phyloP scores from a whole-genome alignment of 208 protist species.

The Naegleria gruberi region DNA sequence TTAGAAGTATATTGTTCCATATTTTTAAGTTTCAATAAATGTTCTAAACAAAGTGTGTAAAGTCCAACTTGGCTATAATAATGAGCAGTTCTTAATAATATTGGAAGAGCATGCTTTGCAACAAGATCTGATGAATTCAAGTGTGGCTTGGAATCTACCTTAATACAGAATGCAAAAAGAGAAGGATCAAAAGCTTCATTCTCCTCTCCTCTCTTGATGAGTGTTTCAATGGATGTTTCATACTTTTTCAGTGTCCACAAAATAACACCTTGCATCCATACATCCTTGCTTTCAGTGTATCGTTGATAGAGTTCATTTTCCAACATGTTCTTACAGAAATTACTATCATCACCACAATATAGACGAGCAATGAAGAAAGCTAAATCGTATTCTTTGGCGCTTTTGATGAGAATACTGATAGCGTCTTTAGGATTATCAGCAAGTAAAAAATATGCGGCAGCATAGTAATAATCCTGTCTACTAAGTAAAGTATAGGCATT shows the following conservation, averaged over 20 bases:
- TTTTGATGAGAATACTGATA: conserved; percentile 51
- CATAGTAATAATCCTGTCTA: conserved; percentile 71
- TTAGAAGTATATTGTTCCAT: neutral
- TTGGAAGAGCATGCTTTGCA: neutral
- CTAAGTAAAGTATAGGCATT: conserved; percentile 78
- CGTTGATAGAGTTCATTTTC: neutral
- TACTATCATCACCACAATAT: conserved; percentile 25
- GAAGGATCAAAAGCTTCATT: neutral
- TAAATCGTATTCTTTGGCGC: conserved; percentile 34
- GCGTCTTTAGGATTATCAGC: conserved; percentile 68
- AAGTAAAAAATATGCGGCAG: conserved; percentile 79
- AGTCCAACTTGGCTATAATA: neutral
- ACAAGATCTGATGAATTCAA: neutral
- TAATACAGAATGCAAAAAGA: neutral
- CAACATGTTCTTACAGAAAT: neutral
- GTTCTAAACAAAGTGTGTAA: neutral
- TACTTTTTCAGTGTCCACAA: neutral
- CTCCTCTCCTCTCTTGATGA: neutral
- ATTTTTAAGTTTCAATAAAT: neutral
- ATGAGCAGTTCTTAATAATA: neutral
- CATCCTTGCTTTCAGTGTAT: neutral
- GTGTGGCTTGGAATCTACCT: neutral
- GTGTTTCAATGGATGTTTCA: neutral
- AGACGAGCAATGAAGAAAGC: conserved; percentile 35
- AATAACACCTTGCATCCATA: neutral